Percentiles rank a stretch among this genome's conserved stretches.
Evolutionary conservation across 768 basidiomycete species (phyloP).

Genomic region (Fomitopsis pulvina): DNA sequence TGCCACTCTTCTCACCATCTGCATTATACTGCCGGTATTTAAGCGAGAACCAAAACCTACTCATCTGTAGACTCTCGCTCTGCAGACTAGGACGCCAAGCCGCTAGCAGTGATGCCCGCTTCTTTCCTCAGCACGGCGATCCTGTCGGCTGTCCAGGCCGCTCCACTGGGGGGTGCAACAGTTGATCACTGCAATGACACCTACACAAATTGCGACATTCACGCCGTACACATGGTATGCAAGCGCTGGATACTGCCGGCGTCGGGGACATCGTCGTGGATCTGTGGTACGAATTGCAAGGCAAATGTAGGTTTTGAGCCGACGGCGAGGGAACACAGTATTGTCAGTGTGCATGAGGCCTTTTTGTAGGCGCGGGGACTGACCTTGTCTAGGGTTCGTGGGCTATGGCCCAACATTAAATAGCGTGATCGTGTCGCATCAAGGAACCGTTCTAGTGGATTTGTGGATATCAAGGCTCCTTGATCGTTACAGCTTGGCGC

Average conservation of each 20-base stretch:
- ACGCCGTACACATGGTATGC: slow-evolving; percentile 26
- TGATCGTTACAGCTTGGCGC: slow-evolving; percentile 22
- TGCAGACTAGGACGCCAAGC: background rate
- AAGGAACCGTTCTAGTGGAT: slow-evolving; percentile 28
- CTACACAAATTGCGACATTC: slow-evolving; percentile 20
- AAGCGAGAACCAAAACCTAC: no score
- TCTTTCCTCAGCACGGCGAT: background rate
- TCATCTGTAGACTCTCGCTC: no score
- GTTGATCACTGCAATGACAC: slow-evolving; percentile 18
- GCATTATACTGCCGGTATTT: no score
- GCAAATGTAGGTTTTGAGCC: slow-evolving; percentile 43
- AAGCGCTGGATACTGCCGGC: slow-evolving; percentile 26
- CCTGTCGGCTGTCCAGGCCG: background rate
- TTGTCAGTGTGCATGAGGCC: slow-evolving; percentile 22
- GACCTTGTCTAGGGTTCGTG: slow-evolving; percentile 38
- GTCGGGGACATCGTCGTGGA: slow-evolving; percentile 21
- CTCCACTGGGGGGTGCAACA: slow-evolving; percentile 3
- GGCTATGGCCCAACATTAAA: slow-evolving; percentile 38
- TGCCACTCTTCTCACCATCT: no score
- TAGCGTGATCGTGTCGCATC: slow-evolving; percentile 30
- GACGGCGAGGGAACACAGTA: slow-evolving; percentile 36
- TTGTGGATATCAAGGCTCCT: slow-evolving; percentile 18
- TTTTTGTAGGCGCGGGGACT: background rate
- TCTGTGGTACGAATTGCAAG: slow-evolving; percentile 33
- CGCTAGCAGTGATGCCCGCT: background rate